Base-by-base conservation (phyloP, 176 grass and related monocot species). In the Aegilops bicornis region DNA sequence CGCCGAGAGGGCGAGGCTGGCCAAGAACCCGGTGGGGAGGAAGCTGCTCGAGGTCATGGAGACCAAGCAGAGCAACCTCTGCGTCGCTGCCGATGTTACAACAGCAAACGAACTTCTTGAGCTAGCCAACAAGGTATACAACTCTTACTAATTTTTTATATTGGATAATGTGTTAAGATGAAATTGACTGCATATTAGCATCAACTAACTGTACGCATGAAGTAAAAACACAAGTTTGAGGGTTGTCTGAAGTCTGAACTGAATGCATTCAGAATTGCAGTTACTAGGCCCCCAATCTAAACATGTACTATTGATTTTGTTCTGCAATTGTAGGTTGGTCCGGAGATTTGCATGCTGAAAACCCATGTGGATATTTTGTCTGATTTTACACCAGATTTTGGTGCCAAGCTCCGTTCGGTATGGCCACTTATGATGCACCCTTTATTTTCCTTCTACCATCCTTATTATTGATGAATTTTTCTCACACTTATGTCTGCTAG, bases 341-440 rank as follows among this genome's bases (percentile, higher is more conserved):
- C 90, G 23, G 90, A 94, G 64, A 98, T 98, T 81, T 98, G 96
- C 76, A 89, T 98, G 89, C 58, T 98, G 84, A 98, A 95, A 81
- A 98, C 93, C 33, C 96, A 98, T 86, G 93, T 92, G 59, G 96
- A 98, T 76, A 95, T 98, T 76, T 87, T 98, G 62, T 91, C 91
- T 92, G 96, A 98, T 91, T 95, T 88, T 89, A 94, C 91, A 27
- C 83, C 89, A 78, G 91, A 91, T 52, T 98, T 98, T 89, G 91
- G 90, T 42, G 35, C 27, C 61, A 86, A 92, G 79, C 96, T 98
- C 60, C 91, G 88, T 9, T 68, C 69, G 60, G 96, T 98, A 92
- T 82, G 86, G 88, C 35, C 6, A 24, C 10, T 54, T 62, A 15
- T 56, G 39, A 78, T 43, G 2, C 20, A 5, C 70, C 60, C 35